Base-by-base conservation (phyloP, 2,329 filamentous ascomycete species). In the Cladosporium sp. region DNA sequence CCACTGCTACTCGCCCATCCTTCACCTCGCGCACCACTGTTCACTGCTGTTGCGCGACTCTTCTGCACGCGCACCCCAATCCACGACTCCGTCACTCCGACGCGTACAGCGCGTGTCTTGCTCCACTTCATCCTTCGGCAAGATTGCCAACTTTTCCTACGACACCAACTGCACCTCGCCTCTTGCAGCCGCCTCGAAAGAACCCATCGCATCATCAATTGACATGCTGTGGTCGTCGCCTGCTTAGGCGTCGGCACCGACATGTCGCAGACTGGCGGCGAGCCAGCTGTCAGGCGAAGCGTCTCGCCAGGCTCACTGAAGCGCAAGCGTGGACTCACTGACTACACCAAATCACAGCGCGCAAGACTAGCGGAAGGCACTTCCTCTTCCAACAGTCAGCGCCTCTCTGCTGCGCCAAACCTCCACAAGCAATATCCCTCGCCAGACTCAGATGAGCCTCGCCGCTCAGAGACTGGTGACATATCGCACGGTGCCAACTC, bases 401-500 rank as follows among this genome's bases (percentile, higher is more conserved):
- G 47, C 28, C 44, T 30, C n/a, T 60, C 65, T 24, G 66, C 34
- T 41, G 51, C 65, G 63, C 66, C 57, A 58, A 67, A 51, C 34
- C 34, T 54, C 62, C 44, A 65, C 58, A 69, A 66, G 34, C 70
- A 73, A 30, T 73, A 74, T 68, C 71, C 69, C 47, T 75, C 74
- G 11, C 73, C 74, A 52, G 70, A 73, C 65, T 72, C 73, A 63
- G 74, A 76, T 65, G 61, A 64, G 61, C 51, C 51, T 18, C 73
- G 72, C 57, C 70, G 63, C 18, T 68, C 69, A 44, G 81, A 85
- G 71, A 70, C 75, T 57, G 87, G 87, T 77, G 90, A 93, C 74
- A 85, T 89, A 63, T 84, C 90, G 74, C 90, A 89, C 77, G 88
- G 87, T 68, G 85, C 89, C 72, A 89, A 87, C 73, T 93, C 91